A percentile compares a stretch with the other conserved stretches of the same genome.
Conservation (phyloP, 2,329 filamentous ascomycete species). For the Penicillium rolfsii region DNA sequence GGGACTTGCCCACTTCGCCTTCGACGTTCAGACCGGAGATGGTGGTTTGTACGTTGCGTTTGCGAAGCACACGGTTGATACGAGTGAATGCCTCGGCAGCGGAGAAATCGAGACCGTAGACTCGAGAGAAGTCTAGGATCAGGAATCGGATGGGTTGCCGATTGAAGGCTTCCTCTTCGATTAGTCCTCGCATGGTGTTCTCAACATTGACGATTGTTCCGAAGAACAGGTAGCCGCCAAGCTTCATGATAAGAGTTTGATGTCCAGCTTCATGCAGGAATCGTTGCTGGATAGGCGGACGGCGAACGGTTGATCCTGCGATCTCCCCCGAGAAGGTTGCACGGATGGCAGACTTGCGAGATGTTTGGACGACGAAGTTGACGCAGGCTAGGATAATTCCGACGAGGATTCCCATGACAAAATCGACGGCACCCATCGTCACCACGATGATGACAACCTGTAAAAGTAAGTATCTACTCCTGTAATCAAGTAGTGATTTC, state of each 20-base stretch:
- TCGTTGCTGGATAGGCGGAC: conserved; percentile 84
- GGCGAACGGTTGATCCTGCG: conserved; percentile 86
- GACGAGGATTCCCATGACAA: conserved; percentile 89
- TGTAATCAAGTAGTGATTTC: background rate
- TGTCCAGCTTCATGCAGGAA: conserved; percentile 83
- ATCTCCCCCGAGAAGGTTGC: conserved; percentile 88
- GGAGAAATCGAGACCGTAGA: conserved; percentile 93
- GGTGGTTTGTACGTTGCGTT: conserved; percentile 77
- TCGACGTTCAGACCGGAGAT: conserved; percentile 80
- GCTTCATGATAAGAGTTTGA: conserved; percentile 88
- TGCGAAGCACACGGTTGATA: conserved; percentile 79
- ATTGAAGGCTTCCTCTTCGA: conserved; percentile 79
- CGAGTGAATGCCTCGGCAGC: conserved; percentile 93
- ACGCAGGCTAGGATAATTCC: conserved; percentile 91
- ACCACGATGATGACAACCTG: conserved; percentile 83
- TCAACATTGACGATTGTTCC: conserved; percentile 96
- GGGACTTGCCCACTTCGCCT: conserved; percentile 73
- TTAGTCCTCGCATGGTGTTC: conserved; percentile 77
- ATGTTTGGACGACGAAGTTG: conserved; percentile 88
- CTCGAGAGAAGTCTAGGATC: conserved; percentile 83
- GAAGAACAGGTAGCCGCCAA: conserved; percentile 96
- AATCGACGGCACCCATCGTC: conserved; percentile 96
- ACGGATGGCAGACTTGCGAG: conserved; percentile 83
- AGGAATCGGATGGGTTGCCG: conserved; percentile 83
- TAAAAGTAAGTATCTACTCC: background rate